These are phyloP conservation scores for Anthostomella pinea DNA, from an alignment of 2,329 filamentous ascomycete species.

Conservation along the genomic window DNA sequence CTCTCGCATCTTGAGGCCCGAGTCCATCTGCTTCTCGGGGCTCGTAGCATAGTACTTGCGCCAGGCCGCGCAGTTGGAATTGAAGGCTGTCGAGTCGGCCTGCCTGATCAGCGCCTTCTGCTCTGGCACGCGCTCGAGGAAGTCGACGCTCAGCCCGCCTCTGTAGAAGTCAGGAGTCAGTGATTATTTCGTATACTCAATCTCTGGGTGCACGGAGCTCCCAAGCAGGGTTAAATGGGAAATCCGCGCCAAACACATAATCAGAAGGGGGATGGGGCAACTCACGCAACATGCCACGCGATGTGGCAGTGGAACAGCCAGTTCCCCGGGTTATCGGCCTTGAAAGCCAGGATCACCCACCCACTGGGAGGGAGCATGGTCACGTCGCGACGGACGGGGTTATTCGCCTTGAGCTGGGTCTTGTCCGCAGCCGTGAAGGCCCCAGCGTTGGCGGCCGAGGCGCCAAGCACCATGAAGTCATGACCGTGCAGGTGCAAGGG, in stretches of 20 bases:
- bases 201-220: no score
- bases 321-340: constrained; percentile 48
- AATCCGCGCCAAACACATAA: no score
- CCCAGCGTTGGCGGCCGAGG: constrained; percentile 13
- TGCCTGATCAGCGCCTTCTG: constrained; percentile 15
- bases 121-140: constrained; percentile 39
- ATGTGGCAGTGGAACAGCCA: constrained; percentile 50
- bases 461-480: constrained; percentile 33
- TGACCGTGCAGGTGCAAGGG: constrained; percentile 35
- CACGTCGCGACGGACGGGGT: constrained; percentile 46
- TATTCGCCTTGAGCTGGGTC: constrained; percentile 33
- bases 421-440: constrained; percentile 22
- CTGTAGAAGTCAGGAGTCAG: no score
- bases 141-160: constrained; percentile 49
- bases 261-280: no score
- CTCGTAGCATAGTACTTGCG: constrained; percentile 12
- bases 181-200: no score
- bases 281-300: constrained; percentile 51
- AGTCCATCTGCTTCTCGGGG: constrained; percentile 13
- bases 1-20: constrained; percentile 11
- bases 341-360: constrained; percentile 46
- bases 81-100: constrained; percentile 10
- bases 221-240: no score
- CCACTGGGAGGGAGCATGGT: constrained; percentile 41
- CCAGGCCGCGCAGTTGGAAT: constrained; percentile 17